Conservation (phyloP, 2,329 filamentous ascomycete genomes). For the Tolypocladium tundrense region DNA sequence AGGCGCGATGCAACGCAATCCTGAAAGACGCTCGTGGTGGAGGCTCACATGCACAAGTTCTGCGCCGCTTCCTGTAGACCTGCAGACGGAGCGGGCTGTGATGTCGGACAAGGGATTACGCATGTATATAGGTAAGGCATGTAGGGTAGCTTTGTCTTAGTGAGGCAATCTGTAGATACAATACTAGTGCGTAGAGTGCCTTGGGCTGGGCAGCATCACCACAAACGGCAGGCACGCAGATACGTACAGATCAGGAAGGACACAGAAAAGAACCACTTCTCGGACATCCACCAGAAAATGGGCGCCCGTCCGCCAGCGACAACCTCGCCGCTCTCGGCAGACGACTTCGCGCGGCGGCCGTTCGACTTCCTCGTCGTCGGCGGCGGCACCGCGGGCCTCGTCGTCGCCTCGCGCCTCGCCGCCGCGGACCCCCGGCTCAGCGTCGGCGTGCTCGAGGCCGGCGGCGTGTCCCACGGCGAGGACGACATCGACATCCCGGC, state of each 20-base stretch:
- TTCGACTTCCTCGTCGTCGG: constrained; percentile 36
- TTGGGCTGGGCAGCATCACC: neutral
- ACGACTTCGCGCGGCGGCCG: constrained; percentile 11
- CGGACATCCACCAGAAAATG: neutral
- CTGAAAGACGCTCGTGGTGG: neutral
- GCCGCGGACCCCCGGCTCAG: constrained; percentile 22
- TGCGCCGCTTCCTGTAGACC: neutral
- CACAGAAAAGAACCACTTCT: too few species aligned
- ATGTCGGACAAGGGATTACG: too few species aligned
- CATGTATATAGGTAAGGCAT: too few species aligned
- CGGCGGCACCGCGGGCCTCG: constrained; percentile 44
- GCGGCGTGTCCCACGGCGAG: constrained; percentile 14
- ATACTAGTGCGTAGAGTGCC: too few species aligned
- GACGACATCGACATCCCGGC: constrained; percentile 29
- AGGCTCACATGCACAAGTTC: neutral
- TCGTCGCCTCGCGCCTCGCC: constrained; percentile 35
- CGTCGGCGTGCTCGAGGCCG: constrained; percentile 22
- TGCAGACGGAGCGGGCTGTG: neutral
- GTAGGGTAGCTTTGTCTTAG: neutral
- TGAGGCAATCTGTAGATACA: neutral
- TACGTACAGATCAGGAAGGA: neutral
- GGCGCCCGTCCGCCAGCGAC: neutral
- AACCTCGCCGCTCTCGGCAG: constrained; percentile 1
- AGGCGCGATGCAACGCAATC: neutral
- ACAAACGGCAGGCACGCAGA: neutral